Conservation (phyloP, 306 rosid genomes). For the Sophora flavescens region DNA sequence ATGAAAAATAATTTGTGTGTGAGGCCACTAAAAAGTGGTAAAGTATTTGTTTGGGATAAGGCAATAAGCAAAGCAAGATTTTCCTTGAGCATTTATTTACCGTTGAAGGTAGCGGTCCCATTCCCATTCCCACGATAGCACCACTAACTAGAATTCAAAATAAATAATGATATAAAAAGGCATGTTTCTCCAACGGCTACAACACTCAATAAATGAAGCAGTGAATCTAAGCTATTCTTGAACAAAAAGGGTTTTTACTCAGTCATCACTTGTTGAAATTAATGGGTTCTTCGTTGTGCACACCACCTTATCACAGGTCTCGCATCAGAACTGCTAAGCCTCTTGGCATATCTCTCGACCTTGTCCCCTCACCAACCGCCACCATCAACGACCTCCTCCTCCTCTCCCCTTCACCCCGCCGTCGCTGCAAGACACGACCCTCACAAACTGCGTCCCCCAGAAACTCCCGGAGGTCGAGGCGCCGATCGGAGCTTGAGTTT, state of each 20-base stretch:
- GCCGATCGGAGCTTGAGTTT: conserved; percentile 65
- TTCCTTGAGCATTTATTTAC: conserved; percentile 36
- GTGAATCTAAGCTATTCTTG: background rate
- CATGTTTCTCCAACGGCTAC: conserved; percentile 60
- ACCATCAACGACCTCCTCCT: conserved; percentile 68
- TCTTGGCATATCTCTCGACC: conserved; percentile 53
- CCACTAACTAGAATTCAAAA: conserved; percentile 37
- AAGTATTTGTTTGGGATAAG: too few species aligned
- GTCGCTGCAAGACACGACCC: conserved; percentile 66
- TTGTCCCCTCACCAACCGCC: conserved; percentile 42
- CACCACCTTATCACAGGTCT: conserved; percentile 54
- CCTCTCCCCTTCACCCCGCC: conserved; percentile 70
- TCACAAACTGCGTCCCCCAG: conserved; percentile 73
- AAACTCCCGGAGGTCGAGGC: conserved; percentile 66
- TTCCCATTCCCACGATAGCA: background rate
- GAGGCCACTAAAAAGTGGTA: background rate
- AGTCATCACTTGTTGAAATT: too few species aligned
- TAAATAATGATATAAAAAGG: background rate
- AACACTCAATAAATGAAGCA: background rate
- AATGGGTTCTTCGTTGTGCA: conserved; percentile 57
- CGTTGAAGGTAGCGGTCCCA: conserved; percentile 54
- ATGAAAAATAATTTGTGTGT: too few species aligned
- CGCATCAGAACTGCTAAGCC: conserved; percentile 46
- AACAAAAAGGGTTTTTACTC: too few species aligned
- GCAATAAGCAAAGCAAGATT: background rate